Conservation (phyloP, 2,329 filamentous ascomycete species). For the Teratosphaeriaceae sp. region DNA sequence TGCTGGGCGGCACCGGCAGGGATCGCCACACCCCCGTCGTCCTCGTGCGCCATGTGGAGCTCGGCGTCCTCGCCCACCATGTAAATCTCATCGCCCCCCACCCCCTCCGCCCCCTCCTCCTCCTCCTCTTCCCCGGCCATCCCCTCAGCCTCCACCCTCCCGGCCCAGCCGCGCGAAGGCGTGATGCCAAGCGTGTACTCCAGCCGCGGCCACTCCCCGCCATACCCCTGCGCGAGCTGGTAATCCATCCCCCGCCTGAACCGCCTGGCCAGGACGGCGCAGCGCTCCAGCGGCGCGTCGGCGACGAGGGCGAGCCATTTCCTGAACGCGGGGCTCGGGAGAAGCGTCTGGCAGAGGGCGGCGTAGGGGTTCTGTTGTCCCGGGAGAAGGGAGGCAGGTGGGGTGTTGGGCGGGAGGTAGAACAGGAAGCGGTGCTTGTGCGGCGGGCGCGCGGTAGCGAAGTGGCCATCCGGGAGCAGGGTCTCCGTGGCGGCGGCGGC, state of each 20-base stretch:
- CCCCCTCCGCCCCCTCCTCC: conserved; percentile 36
- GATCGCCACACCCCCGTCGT: conserved; percentile 33
- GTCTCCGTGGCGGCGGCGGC: too few species aligned
- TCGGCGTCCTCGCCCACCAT: conserved; percentile 75
- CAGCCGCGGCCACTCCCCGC: conserved; percentile 63
- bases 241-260: conserved; percentile 88
- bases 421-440: conserved; percentile 92
- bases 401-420: conserved; percentile 56
- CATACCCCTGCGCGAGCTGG: conserved; percentile 82
- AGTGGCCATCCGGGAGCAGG: background rate
- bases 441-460: conserved; percentile 61
- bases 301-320: conserved; percentile 87
- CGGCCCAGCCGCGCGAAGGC: conserved; percentile 78
- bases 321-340: conserved; percentile 79
- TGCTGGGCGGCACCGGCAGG: conserved; percentile 23
- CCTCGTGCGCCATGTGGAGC: conserved; percentile 54
- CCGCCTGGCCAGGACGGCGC: conserved; percentile 73
- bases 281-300: conserved; percentile 62
- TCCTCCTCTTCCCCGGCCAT: conserved; percentile 51
- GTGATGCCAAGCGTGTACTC: conserved; percentile 87
- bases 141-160: conserved; percentile 47
- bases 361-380: conserved; percentile 51
- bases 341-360: conserved; percentile 71
- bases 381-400: conserved; percentile 4
- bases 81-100: conserved; percentile 78